phyloP scores from a whole-genome alignment of 2,329 filamentous ascomycete species.

The Hymenoscyphus fructigenus region DNA sequence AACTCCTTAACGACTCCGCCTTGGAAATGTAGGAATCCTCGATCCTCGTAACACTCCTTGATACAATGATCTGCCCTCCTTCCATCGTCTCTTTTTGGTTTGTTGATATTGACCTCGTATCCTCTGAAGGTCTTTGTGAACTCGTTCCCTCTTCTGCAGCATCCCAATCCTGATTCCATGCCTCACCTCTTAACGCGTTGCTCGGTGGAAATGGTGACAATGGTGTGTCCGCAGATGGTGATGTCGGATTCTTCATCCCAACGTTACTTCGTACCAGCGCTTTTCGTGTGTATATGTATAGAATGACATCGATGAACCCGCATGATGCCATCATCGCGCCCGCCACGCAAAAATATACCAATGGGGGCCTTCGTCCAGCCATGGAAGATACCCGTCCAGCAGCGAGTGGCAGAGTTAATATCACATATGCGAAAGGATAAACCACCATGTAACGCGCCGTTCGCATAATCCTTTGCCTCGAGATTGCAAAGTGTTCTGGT shows the following conservation, averaged over 20 bases:
- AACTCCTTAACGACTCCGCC: not conserved
- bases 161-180: not conserved
- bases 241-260: not conserved
- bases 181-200: not conserved
- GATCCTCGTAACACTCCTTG: not conserved
- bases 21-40: not conserved
- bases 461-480: constrained; percentile 28
- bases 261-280: constrained; percentile 20
- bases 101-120: not conserved
- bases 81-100: not conserved
- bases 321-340: constrained; percentile 28
- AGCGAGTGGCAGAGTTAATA: constrained; percentile 51
- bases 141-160: not conserved
- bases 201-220: not conserved
- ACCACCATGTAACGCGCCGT: constrained; percentile 51
- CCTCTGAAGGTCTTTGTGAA: not conserved
- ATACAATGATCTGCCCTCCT: not conserved
- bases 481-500: constrained; percentile 21
- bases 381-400: constrained; percentile 49
- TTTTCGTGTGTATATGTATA: constrained; percentile 31
- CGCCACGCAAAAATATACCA: constrained; percentile 23
- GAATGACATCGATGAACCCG: constrained; percentile 27
- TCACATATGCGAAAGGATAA: constrained; percentile 50
- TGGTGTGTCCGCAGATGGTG: not conserved
- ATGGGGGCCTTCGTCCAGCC: constrained; percentile 35